Conservation (phyloP, 331 rosid species). For the Malus hybrid region DNA sequence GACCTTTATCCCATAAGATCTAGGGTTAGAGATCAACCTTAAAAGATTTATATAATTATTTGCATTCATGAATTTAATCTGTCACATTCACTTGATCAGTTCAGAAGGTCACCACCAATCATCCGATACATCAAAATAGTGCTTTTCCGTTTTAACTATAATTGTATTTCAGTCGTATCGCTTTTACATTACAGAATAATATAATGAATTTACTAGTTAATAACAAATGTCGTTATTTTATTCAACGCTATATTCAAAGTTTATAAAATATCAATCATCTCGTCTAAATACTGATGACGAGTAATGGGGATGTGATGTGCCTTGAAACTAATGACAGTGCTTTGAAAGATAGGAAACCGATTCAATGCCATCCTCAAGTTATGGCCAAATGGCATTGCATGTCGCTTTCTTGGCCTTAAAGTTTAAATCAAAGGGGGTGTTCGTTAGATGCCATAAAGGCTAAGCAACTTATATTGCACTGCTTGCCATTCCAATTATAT, state of each 20-base stretch:
- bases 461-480: neutral
- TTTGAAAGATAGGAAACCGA: too few relatives aligned
- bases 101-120: neutral
- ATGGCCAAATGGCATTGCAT: neutral
- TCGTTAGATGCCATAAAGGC: neutral
- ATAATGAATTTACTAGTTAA: too few relatives aligned
- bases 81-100: neutral
- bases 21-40: conserved; percentile 21
- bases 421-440: neutral
- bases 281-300: too few relatives aligned
- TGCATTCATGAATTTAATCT: conserved; percentile 23
- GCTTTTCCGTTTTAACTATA: conserved; percentile 2
- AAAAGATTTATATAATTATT: conserved; percentile 36
- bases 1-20: conserved; percentile 24
- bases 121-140: neutral
- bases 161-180: too few relatives aligned
- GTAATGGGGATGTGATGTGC: too few relatives aligned
- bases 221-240: too few relatives aligned
- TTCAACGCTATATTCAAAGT: too few relatives aligned
- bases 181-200: too few relatives aligned
- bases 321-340: too few relatives aligned
- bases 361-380: neutral
- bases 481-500: neutral
- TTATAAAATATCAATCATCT: too few relatives aligned
- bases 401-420: neutral